phyloP scores from a whole-genome alignment of 805 yeast genomes.

The Schwanniomyces polymorphus region DNA sequence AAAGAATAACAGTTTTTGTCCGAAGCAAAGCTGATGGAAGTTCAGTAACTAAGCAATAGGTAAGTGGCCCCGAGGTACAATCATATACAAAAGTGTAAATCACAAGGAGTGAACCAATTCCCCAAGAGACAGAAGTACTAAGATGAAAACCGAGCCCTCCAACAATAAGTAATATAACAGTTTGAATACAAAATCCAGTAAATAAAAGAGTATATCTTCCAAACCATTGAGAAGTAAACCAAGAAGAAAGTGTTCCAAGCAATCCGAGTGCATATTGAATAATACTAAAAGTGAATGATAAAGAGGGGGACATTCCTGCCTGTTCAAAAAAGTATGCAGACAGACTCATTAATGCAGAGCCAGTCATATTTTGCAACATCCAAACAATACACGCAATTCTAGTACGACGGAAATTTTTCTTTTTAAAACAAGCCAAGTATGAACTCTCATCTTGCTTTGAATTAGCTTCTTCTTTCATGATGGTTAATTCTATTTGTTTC shows the following conservation, averaged over 20 bases:
- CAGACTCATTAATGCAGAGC: slow-evolving; percentile 35
- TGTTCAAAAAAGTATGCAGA: slow-evolving; percentile 36
- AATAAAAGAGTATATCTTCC: slow-evolving; percentile 42
- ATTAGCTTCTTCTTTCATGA: slow-evolving; percentile 11
- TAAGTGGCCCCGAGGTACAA: slow-evolving; percentile 25
- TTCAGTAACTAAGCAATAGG: slow-evolving; percentile 41
- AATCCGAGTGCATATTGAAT: slow-evolving; percentile 33
- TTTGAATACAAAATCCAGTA: slow-evolving; percentile 35
- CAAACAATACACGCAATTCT: slow-evolving; percentile 28
- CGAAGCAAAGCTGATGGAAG: slow-evolving; percentile 39
- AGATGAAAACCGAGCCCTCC: slow-evolving; percentile 35
- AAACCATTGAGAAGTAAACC: slow-evolving; percentile 26
- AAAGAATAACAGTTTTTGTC: slow-evolving; percentile 37
- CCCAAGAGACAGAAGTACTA: slow-evolving; percentile 23
- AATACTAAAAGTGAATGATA: slow-evolving; percentile 28
- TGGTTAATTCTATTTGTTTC: slow-evolving; percentile 8
- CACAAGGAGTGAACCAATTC: slow-evolving; percentile 12
- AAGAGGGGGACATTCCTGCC: slow-evolving; percentile 27
- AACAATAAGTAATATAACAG: slow-evolving; percentile 33
- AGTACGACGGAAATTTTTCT: slow-evolving; percentile 47
- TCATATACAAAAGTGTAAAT: slow-evolving; percentile 27
- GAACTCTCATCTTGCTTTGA: slow-evolving; percentile 17
- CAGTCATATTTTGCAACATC: slow-evolving; percentile 17
- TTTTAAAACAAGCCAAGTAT: slow-evolving; percentile 45
- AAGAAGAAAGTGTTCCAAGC: slow-evolving; percentile 26